Evolutionary conservation across 495 filamentous ascomycete species (phyloP).

Genomic region (Aspergillus haitiensis): DNA sequence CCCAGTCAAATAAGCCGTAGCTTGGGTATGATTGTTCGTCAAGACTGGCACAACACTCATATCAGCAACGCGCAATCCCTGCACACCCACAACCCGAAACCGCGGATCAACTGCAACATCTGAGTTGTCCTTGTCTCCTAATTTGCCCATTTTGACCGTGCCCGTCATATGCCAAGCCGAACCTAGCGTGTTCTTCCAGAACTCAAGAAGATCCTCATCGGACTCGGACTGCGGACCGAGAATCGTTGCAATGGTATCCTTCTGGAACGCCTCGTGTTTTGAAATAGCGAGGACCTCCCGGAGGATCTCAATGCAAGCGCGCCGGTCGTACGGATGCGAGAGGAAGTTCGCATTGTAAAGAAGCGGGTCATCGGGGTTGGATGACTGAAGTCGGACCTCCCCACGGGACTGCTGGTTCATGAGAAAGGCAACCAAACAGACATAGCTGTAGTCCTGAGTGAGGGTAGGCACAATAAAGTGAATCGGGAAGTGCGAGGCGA

Average conservation of each 20-base stretch:
- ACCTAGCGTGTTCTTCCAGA: conserved; percentile 37
- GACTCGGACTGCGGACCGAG: conserved; percentile 48
- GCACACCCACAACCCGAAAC: conserved; percentile 56
- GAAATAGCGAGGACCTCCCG: conserved; percentile 47
- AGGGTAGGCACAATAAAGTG: conserved; percentile 31
- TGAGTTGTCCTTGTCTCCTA: conserved; percentile 29
- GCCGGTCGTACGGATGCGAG: conserved; percentile 56
- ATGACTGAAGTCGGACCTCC: conserved; percentile 53
- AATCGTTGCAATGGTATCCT: conserved; percentile 44
- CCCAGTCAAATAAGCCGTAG: conserved; percentile 26
- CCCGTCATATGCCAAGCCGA: conserved; percentile 59
- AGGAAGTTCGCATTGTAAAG: conserved; percentile 60
- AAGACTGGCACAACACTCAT: conserved; percentile 64
- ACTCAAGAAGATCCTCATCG: conserved; percentile 57
- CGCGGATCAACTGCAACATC: conserved; percentile 56
- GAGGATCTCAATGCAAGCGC: conserved; percentile 54
- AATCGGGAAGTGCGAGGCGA: conserved; percentile 37
- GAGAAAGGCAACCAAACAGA: conserved; percentile 31
- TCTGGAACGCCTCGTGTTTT: conserved; percentile 44
- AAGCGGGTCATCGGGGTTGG: conserved; percentile 54
- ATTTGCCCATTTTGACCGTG: conserved; percentile 61
- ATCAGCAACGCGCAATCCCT: conserved; percentile 61
- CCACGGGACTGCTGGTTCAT: conserved; percentile 49
- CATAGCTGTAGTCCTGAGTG: conserved; percentile 35
- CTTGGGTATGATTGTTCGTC: conserved; percentile 44